Percentiles rank a stretch among this genome's conserved stretches.
phyloP scores from a whole-genome alignment of 352 stramenopile species.

The Globisporangium cederbergense region DNA sequence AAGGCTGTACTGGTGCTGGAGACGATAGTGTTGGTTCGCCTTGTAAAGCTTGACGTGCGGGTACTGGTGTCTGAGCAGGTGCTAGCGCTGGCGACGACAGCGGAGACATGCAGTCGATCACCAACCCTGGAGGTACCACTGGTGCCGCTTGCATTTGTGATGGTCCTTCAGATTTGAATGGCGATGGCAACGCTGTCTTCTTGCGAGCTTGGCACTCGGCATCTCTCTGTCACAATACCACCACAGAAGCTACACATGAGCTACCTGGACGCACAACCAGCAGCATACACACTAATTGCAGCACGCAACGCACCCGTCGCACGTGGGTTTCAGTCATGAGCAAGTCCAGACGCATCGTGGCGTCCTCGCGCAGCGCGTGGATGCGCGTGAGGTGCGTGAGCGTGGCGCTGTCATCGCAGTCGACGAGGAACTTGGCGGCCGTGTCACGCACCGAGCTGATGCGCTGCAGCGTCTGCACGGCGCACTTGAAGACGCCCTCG shows the following conservation, averaged over 20 bases:
- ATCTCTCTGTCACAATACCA: constrained; percentile 1
- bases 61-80: neutral
- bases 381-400: constrained; percentile 10
- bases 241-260: neutral
- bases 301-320: neutral
- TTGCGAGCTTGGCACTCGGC: neutral
- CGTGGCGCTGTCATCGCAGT: constrained; percentile 12
- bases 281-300: neutral
- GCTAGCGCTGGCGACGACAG: neutral
- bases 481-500: constrained; percentile 7
- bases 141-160: neutral
- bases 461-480: constrained; percentile 9
- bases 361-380: constrained; percentile 13
- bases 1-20: neutral
- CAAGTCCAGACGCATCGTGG: constrained; percentile 6
- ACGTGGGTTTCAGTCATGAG: constrained; percentile 7
- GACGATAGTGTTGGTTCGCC: neutral
- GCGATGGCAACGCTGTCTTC: neutral
- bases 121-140: neutral
- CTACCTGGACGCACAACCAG: neutral
- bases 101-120: constrained; percentile 11
- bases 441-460: constrained; percentile 16
- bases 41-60: neutral
- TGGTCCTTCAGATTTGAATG: neutral
- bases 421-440: constrained; percentile 10